Evolutionary conservation across 1,284 basidiomycete species (phyloP).

Genomic region (Moesziomyces sp.): DNA sequence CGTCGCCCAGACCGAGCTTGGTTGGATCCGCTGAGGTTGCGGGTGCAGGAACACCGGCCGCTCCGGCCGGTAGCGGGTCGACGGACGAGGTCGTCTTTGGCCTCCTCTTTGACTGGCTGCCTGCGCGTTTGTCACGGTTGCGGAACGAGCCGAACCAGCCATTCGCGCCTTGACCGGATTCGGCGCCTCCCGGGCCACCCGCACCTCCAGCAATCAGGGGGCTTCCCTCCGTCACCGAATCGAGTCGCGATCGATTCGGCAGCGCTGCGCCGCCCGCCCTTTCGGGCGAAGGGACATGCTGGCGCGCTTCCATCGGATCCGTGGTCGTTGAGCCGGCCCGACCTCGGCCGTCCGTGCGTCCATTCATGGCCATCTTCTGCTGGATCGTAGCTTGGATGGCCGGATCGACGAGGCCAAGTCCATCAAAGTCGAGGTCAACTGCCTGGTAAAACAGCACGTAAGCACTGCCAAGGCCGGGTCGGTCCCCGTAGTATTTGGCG

Average conservation of each 20-base stretch:
- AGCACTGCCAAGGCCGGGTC: slow-evolving; percentile 80
- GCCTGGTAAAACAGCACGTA: slow-evolving; percentile 99
- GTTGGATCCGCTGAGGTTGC: slow-evolving; percentile 15
- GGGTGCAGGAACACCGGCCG: slow-evolving; percentile 10
- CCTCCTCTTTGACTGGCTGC: slow-evolving; percentile 37
- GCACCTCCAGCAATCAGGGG: slow-evolving; percentile 9
- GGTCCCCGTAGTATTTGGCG: slow-evolving; percentile 92
- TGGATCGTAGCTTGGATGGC: slow-evolving; percentile 22
- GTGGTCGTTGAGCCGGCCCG: slow-evolving; percentile 23
- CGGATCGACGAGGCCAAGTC: slow-evolving; percentile 34
- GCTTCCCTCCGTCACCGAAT: slow-evolving; percentile 35
- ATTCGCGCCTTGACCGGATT: slow-evolving; percentile 20
- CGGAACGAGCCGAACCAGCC: slow-evolving; percentile 54
- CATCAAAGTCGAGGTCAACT: slow-evolving; percentile 72
- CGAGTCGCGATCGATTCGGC: slow-evolving; percentile 26
- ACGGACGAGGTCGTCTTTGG: slow-evolving; percentile 36
- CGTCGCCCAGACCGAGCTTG: slow-evolving; percentile 5
- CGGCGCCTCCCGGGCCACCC: slow-evolving; percentile 13
- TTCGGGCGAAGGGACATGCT: slow-evolving; percentile 26
- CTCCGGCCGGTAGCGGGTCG: slow-evolving; percentile 11
- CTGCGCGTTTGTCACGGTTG: slow-evolving; percentile 39
- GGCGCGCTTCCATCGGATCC: slow-evolving; percentile 16
- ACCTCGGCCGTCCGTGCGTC: slow-evolving; percentile 11
- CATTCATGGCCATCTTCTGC: slow-evolving; percentile 10
- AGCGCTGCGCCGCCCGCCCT: slow-evolving; percentile 21